These are phyloP conservation scores for Centaurea solstitialis DNA, from an alignment of 129 eudicot genomes.

Conservation along the genomic window DNA sequence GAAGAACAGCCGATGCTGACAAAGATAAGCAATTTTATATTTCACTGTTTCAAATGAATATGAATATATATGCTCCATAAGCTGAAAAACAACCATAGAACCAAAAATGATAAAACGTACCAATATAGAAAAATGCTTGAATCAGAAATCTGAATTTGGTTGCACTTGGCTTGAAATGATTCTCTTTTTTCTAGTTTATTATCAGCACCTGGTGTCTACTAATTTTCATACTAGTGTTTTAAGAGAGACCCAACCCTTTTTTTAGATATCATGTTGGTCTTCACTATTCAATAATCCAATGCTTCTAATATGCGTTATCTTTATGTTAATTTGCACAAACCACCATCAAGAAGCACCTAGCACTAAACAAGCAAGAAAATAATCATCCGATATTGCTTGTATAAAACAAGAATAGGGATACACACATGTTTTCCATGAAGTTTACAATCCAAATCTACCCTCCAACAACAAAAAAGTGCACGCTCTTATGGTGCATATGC, in stretches of 20 bases:
- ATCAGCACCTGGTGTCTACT: slow-evolving; percentile 5
- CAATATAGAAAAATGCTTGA: background rate
- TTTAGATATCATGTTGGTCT: slow-evolving; percentile 9
- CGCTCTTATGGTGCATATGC: background rate
- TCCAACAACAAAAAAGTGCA: background rate
- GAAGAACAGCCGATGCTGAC: background rate
- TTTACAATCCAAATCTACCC: background rate
- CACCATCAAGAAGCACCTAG: background rate
- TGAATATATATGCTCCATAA: slow-evolving; percentile 4
- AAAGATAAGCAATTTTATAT: slow-evolving; percentile 12
- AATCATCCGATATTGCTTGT: background rate
- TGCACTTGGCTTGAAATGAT: background rate
- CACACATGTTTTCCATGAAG: background rate
- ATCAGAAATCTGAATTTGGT: background rate
- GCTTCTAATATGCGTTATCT: background rate
- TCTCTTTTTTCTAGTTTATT: background rate
- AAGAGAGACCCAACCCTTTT: slow-evolving; percentile 5
- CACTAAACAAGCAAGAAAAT: background rate
- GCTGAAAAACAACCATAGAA: background rate
- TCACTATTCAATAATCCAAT: slow-evolving; percentile 10
- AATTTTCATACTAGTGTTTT: background rate
- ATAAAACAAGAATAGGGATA: slow-evolving; percentile 1
- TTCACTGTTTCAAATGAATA: slow-evolving; percentile 6
- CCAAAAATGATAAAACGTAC: too few relatives aligned
- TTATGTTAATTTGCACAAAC: background rate